A percentile compares a stretch with the other conserved stretches of the same genome.
phyloP scores from a whole-genome alignment of 2,329 filamentous ascomycete species.

The Colletotrichum sp. region DNA sequence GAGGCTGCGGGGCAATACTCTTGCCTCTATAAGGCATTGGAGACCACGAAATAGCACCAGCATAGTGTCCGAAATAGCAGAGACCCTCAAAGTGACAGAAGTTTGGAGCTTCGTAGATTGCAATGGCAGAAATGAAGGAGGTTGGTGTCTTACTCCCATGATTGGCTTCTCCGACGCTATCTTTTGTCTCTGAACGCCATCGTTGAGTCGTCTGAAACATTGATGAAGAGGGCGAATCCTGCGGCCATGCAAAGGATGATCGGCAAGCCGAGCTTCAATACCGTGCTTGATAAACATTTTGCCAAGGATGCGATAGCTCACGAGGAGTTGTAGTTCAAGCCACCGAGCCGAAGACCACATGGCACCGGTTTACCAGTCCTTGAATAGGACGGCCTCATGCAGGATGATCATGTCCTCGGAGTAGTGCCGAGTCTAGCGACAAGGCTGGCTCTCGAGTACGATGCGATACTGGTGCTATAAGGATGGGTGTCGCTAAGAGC shows the following conservation, averaged over 20 bases:
- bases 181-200: neutral
- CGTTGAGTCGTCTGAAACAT: neutral
- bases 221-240: neutral
- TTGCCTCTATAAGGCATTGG: fast-evolving
- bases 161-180: neutral
- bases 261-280: neutral
- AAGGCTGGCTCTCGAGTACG: neutral
- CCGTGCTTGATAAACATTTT: neutral
- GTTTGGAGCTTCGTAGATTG: neutral
- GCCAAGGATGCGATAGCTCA: neutral
- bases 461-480: neutral
- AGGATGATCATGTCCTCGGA: neutral
- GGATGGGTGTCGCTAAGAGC: neutral
- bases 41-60: fast-evolving
- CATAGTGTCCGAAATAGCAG: neutral
- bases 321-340: neutral
- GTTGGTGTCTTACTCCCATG: neutral
- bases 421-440: neutral
- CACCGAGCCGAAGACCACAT: neutral
- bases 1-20: neutral
- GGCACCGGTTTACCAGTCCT: neutral
- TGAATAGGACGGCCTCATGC: neutral
- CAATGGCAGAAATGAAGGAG: neutral
- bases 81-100: neutral
- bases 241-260: neutral